Evolutionary conservation across 768 basidiomycete genomes (phyloP).

Genomic region (Cubamyces sp.): DNA sequence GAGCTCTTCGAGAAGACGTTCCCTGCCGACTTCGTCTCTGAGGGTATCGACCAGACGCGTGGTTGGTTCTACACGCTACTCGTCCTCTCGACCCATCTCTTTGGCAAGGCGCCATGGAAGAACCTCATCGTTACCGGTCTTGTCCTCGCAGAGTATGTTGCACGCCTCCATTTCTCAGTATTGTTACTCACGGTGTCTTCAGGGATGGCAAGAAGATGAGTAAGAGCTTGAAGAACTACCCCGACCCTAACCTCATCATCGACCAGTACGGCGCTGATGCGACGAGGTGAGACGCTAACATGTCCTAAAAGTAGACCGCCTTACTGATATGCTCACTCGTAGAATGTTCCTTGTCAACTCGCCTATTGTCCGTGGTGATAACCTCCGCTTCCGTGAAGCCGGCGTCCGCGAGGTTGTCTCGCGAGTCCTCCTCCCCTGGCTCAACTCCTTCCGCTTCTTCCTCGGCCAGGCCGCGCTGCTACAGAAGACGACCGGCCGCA

Average conservation of each 20-base stretch:
- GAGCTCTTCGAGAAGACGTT: constrained; percentile 82
- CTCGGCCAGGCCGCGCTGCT: constrained; percentile 89
- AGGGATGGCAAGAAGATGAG: constrained; percentile 99
- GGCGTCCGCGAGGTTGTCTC: constrained; percentile 97
- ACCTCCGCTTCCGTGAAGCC: constrained; percentile 96
- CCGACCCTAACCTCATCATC: constrained; percentile 91
- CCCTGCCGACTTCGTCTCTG: constrained; percentile 96
- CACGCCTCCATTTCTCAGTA: background rate
- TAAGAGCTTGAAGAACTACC: constrained; percentile 96
- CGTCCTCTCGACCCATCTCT: constrained; percentile 94
- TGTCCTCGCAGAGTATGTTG: constrained; percentile 86
- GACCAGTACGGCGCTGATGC: constrained; percentile 95
- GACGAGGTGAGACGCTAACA: constrained; percentile 59
- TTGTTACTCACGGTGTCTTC: background rate
- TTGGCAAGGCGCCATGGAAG: constrained; percentile 94
- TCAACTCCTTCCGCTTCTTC: constrained; percentile 99
- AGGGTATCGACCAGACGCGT: constrained; percentile 98
- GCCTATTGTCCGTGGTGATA: constrained; percentile 96
- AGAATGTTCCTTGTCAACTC: constrained; percentile 99
- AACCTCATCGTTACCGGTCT: constrained; percentile 96
- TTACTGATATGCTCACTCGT: background rate
- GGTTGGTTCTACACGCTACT: constrained; percentile 99
- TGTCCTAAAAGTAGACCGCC: background rate
- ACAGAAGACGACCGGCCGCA: constrained; percentile 75
- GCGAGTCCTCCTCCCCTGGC: constrained; percentile 96